phyloP scores from a whole-genome alignment of 352 stramenopile species.

The Pythium insidiosum region DNA sequence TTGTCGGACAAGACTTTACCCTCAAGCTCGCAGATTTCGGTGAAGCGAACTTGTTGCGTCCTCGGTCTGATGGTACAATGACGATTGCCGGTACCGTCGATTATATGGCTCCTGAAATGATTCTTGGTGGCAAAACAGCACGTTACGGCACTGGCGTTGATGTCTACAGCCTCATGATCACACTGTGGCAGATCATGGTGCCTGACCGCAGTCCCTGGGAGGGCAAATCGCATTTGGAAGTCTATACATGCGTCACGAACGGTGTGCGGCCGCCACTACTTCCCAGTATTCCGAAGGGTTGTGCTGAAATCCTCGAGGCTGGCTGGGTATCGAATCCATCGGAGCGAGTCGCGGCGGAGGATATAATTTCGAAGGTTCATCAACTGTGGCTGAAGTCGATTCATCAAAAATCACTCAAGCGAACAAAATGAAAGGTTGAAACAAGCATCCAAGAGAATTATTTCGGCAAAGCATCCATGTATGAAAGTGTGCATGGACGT shows the following conservation, averaged over 20 bases:
- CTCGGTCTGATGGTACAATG: conserved; percentile 73
- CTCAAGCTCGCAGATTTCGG: conserved; percentile 83
- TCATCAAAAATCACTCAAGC: conserved; percentile 66
- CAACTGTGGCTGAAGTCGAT: conserved; percentile 68
- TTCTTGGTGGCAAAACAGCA: conserved; percentile 72
- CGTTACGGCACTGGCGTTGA: conserved; percentile 72
- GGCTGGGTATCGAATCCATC: conserved; percentile 62
- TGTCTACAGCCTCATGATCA: conserved; percentile 85
- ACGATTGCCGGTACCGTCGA: conserved; percentile 82
- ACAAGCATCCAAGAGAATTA: no score
- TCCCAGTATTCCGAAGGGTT: conserved; percentile 59
- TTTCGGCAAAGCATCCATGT: neutral
- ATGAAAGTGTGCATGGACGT: no score
- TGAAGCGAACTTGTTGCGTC: conserved; percentile 74
- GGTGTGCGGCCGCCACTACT: conserved; percentile 65
- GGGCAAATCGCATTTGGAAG: conserved; percentile 63
- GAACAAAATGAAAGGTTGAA: conserved; percentile 39
- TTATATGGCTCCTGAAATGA: conserved; percentile 85
- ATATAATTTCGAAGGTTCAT: conserved; percentile 73
- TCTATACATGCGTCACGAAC: conserved; percentile 67
- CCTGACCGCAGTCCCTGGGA: conserved; percentile 69
- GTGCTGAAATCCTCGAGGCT: conserved; percentile 60
- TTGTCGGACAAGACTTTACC: conserved; percentile 69
- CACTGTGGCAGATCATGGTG: conserved; percentile 83
- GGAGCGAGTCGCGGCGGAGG: conserved; percentile 65